A percentile compares a stretch with the other conserved stretches of the same genome.
phyloP scores from a whole-genome alignment of 768 basidiomycete species.

The Fomitopsis pulvina region DNA sequence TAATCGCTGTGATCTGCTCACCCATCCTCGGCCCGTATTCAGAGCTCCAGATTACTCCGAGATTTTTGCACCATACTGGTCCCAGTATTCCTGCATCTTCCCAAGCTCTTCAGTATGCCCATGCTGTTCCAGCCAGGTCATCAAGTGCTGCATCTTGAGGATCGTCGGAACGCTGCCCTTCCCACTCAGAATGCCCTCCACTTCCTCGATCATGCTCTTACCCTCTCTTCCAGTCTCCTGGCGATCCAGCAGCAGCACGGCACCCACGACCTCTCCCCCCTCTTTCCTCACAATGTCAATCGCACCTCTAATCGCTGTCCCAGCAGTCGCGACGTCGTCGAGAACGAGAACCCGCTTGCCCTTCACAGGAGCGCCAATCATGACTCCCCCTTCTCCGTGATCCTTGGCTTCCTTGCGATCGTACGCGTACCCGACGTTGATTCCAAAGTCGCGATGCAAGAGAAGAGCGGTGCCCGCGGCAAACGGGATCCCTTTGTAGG shows the following conservation, averaged over 20 bases:
- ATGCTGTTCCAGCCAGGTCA: slow-evolving; percentile 72
- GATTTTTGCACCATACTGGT: slow-evolving; percentile 64
- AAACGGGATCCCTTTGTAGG: slow-evolving; percentile 95
- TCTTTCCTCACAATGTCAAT: slow-evolving; percentile 62
- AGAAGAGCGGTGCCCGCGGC: slow-evolving; percentile 79
- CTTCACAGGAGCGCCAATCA: slow-evolving; percentile 81
- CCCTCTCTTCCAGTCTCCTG: slow-evolving; percentile 78
- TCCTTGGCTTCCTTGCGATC: slow-evolving; percentile 95
- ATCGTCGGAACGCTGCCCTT: slow-evolving; percentile 70
- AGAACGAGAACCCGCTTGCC: slow-evolving; percentile 82
- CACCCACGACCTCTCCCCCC: slow-evolving; percentile 82
- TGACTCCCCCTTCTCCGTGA: slow-evolving; percentile 90
- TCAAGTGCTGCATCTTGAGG: slow-evolving; percentile 79
- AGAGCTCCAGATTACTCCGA: no score
- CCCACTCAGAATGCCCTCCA: slow-evolving; percentile 67
- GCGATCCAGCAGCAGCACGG: slow-evolving; percentile 81
- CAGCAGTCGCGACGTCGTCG: slow-evolving; percentile 95
- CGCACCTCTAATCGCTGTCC: slow-evolving; percentile 81
- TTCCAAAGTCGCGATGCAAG: slow-evolving; percentile 57
- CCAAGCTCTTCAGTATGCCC: slow-evolving; percentile 57
- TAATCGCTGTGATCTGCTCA: no score
- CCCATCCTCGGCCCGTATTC: no score
- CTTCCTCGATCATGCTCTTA: slow-evolving; percentile 73
- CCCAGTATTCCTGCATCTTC: slow-evolving; percentile 73
- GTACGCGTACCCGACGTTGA: slow-evolving; percentile 78